Evolutionary conservation across 495 filamentous ascomycete species (phyloP).

Genomic region (Aspergillus baeticus): DNA sequence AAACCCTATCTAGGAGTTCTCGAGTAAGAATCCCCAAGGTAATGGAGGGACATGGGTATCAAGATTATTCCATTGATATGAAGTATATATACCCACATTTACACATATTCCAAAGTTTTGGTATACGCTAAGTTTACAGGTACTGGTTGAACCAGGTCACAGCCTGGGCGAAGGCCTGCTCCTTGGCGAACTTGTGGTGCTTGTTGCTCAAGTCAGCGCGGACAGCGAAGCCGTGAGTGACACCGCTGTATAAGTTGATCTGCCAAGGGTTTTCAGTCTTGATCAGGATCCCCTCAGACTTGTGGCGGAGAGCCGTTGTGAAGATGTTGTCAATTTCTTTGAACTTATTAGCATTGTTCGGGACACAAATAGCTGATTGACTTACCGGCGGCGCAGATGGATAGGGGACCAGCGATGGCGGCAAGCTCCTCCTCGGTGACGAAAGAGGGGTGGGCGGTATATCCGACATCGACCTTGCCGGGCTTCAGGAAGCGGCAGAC

Average conservation of each 20-base stretch:
- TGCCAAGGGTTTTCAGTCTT: conserved; percentile 69
- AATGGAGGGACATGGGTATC: background rate
- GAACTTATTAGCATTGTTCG: conserved; percentile 1
- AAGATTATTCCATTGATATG: background rate
- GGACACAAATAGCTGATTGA: too few species aligned
- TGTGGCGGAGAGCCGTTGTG: conserved; percentile 67
- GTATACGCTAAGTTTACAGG: conserved; percentile 34
- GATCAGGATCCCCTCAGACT: conserved; percentile 58
- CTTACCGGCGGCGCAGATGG: conserved; percentile 71
- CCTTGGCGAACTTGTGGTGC: conserved; percentile 71
- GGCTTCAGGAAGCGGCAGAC: conserved; percentile 44
- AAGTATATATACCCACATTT: background rate
- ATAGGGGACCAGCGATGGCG: conserved; percentile 67
- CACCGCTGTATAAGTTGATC: conserved; percentile 75
- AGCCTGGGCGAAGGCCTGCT: conserved; percentile 82
- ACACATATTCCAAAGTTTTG: background rate
- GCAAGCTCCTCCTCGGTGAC: conserved; percentile 74
- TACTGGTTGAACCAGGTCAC: conserved; percentile 72
- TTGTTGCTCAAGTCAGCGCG: conserved; percentile 62
- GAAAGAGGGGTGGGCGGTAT: conserved; percentile 74
- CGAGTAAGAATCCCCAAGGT: too few species aligned
- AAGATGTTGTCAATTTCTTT: conserved; percentile 78
- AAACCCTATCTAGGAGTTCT: too few species aligned
- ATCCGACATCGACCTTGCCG: conserved; percentile 62
- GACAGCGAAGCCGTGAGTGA: conserved; percentile 79